Base-by-base conservation (phyloP, 2,329 filamentous ascomycete genomes). In the Ceratocystis papillata region DNA sequence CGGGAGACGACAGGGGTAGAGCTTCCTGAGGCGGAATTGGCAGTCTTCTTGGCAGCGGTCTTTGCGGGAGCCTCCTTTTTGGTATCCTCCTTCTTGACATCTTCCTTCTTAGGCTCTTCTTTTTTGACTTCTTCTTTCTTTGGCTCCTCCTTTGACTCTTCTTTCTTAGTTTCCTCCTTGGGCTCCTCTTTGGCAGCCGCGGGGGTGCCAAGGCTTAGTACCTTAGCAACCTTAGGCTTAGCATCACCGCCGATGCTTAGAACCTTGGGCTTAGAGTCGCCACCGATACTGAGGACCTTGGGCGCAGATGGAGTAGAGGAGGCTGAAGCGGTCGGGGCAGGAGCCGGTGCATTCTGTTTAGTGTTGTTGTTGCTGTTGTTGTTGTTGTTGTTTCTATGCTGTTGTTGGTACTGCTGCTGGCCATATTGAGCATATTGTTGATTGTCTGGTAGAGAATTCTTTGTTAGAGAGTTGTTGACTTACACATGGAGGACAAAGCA, bases 41-140 rank as follows among this genome's bases (percentile, higher is more conserved):
- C 70, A 81, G 96, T 96, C 73, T 96, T 90, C 69, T 96, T 90
- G 8, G 93, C 92, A 77, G 96, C 96, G 63, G 85, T 80, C 3
- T 92, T 93, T 37, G 90, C 89, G 33, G 87, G 87, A 70, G 89
- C 87, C 2, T 85, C 77, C 57, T 79, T 79, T 62, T 78, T 73
- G 6, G 75, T 75, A 73, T 78, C 76, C 33, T 80, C 79, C n/a
- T 33, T 41, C 64, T 79, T 73, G 74, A 77, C 76, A 41, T 80
- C 79, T n/a, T 30, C 53, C 53, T 79, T 73, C 74, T 82, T 82
- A 59, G 75, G 69, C 65, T 84, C 80, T 62, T 81, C 78, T 71
- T 80, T 79, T 44, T 79, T 82, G 68, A 75, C 73, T 28, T 75
- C 73, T n/a, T 77, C 75, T 71, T 80, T 78, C 30, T 73, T 69